Evolutionary conservation across 345 rosid genomes (phyloP), one percentile per base, ranked within the genome.

Genomic region (Aegle marmelos): DNA sequence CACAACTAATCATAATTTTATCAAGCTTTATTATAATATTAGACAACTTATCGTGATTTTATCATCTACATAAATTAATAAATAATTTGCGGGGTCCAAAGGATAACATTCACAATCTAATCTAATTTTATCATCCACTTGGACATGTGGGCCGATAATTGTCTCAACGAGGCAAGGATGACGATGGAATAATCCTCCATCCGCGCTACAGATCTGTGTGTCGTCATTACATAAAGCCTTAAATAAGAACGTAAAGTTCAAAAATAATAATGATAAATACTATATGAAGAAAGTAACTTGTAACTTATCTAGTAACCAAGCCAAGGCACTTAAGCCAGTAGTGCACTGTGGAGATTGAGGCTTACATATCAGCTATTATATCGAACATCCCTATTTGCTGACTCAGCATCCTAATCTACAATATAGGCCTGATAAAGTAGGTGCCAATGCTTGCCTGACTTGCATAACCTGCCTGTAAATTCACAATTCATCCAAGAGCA

Each of bases 1-100:
- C 25, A 37, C 75, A 72, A 28, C 72, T 60, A 60, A 81, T 70
- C 73, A 74, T 79, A 37, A 74, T 54, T 74, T 75, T 62, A 64
- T 74, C 57, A 74, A 45, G 36, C 36, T 68, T 62, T 39, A n/a
- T 39, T 64, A 30, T 64, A 22, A 45, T 45, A 13, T 45, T 50
- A 27, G 74, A 67, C 73, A 73, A 24, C 63, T 48, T 68, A 73
- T 68, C 74, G 63, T 72, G 61, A 73, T 68, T 73, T 71, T 59
- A 59, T 76, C 50, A 72, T 73, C 37, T 65, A 57, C 19, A 17
- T 66, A 16, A 61, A 11, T 30, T 25, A 9, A 50, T 62, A 6
- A 61, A 36, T 62, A 36, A 60, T 60, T 5, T 28, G 66, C 31
- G 2, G 61, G 59, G 48, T 31, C 61, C 17, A 56, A 19, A 19